These are phyloP conservation scores for Leccinum pachyderme DNA, from an alignment of 1,284 basidiomycete species.

Conservation along the genomic window DNA sequence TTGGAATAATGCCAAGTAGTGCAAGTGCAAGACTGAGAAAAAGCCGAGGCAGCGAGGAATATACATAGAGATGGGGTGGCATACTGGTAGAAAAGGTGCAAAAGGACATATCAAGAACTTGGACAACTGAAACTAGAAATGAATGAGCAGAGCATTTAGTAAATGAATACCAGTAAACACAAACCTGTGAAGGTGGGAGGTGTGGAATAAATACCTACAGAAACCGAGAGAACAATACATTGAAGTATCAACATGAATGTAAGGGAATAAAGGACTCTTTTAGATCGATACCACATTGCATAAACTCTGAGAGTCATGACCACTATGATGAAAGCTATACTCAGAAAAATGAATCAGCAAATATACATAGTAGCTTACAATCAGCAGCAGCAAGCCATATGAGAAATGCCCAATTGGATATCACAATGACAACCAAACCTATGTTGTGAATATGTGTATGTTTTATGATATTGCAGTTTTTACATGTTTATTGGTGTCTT, in stretches of 20 bases:
- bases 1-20: background rate
- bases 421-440: background rate
- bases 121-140: background rate
- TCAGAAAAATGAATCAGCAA: background rate
- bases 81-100: background rate
- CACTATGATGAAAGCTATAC: background rate
- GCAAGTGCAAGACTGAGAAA: background rate
- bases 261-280: background rate
- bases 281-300: background rate
- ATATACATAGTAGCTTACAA: background rate
- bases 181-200: background rate
- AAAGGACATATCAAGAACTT: background rate
- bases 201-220: background rate
- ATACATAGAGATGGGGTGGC: background rate
- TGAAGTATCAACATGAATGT: background rate
- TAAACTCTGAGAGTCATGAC: background rate
- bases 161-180: background rate
- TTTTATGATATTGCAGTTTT: background rate
- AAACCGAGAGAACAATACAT: background rate
- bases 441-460: background rate
- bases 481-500: background rate
- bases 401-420: background rate
- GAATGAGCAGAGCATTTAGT: background rate
- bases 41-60: background rate
- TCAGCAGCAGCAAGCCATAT: background rate